Conservation (phyloP, 306 rosid genomes). For the Prunus kanzakura region DNA sequence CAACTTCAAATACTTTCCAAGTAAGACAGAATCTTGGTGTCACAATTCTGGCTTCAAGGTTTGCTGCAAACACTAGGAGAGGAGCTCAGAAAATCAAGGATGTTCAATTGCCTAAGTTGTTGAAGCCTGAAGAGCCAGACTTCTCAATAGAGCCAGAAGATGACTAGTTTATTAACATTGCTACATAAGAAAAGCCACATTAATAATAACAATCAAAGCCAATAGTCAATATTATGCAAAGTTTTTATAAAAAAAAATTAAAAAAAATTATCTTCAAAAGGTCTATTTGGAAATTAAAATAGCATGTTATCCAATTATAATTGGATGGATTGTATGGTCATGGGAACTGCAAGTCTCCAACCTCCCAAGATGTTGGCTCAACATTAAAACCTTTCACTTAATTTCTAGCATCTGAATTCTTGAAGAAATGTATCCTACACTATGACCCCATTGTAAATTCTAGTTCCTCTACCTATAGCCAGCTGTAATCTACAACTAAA, state of each 20-base stretch:
- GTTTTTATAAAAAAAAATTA: no score
- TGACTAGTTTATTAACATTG: conserved; percentile 25
- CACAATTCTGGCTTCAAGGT: conserved; percentile 72
- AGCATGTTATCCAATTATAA: no score
- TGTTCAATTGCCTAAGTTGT: conserved; percentile 56
- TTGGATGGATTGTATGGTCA: no score
- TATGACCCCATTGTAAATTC: neutral
- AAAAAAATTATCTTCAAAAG: neutral
- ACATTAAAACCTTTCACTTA: no score
- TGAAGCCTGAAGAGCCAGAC: conserved; percentile 94
- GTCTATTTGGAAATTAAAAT: neutral
- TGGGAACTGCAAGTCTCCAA: no score
- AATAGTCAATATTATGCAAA: neutral
- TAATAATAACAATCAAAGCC: neutral
- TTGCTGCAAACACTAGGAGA: conserved; percentile 75
- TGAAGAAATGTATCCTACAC: neutral
- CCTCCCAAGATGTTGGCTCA: no score
- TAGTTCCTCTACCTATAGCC: neutral
- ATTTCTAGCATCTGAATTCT: neutral
- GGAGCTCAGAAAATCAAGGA: conserved; percentile 67
- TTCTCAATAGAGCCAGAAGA: conserved; percentile 71
- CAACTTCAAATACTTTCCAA: conserved; percentile 38
- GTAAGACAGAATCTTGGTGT: conserved; percentile 64
- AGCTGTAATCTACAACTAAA: no score
- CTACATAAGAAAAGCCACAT: neutral